Evolutionary conservation across 768 basidiomycete genomes (phyloP).

Genomic region (Gautieria morchelliformis): DNA sequence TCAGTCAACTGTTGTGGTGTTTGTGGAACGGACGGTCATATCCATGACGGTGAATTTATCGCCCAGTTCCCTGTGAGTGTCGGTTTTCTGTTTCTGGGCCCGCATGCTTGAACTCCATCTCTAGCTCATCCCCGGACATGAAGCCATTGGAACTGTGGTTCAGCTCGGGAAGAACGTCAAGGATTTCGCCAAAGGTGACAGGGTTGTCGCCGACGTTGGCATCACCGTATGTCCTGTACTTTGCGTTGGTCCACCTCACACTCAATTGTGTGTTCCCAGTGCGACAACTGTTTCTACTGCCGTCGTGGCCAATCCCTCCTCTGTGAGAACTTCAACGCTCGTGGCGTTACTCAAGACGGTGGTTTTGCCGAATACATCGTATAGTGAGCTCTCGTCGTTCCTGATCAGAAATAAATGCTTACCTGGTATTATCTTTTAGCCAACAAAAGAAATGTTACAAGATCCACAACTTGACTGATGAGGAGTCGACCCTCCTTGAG

Average conservation of each 20-base stretch:
- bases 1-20: conserved; percentile 42
- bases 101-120: conserved; percentile 10
- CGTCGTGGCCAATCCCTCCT: conserved; percentile 71
- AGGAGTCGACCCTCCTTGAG: conserved; percentile 81
- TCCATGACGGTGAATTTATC: conserved; percentile 63
- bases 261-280: conserved; percentile 32
- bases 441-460: conserved; percentile 75
- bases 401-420: not conserved
- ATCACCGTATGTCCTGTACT: conserved; percentile 39
- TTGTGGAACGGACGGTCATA: conserved; percentile 55
- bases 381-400: conserved; percentile 42
- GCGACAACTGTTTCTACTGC: conserved; percentile 81
- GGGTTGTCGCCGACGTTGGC: conserved; percentile 76
- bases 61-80: conserved; percentile 52
- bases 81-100: conserved; percentile 5
- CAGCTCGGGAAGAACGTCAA: conserved; percentile 74
- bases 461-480: conserved; percentile 78
- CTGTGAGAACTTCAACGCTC: conserved; percentile 77
- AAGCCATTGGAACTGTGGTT: conserved; percentile 63
- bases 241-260: not conserved
- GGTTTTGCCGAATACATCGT: conserved; percentile 87
- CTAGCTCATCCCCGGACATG: conserved; percentile 66
- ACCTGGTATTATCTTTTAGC: conserved; percentile 21
- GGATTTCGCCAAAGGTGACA: conserved; percentile 68
- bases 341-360: conserved; percentile 73